Percentiles rank a stretch among this genome's conserved stretches.
phyloP scores from a whole-genome alignment of 2,329 filamentous ascomycete genomes.

The Anthostomella pinea region DNA sequence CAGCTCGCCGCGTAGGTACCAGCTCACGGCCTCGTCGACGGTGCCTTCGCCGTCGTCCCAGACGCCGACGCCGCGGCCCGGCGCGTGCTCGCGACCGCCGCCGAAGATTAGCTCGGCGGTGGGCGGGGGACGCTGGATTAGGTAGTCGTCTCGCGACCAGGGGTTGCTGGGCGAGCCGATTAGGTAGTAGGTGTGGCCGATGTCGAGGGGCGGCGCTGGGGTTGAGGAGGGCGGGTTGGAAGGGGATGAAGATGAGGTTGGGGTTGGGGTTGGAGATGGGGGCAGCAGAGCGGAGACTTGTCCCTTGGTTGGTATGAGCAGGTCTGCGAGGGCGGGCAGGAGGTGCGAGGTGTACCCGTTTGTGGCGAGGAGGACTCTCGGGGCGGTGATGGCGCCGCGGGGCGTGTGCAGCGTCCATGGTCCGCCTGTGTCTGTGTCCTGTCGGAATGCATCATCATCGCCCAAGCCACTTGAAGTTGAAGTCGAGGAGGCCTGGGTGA shows the following conservation, averaged over 20 bases:
- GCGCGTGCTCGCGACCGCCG: conserved; percentile 60
- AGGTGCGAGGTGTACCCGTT: conserved; percentile 82
- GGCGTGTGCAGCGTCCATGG: conserved; percentile 64
- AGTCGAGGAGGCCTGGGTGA: conserved; percentile 36
- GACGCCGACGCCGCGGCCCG: conserved; percentile 52
- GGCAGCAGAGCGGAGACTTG: conserved; percentile 67
- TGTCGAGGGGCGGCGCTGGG: conserved; percentile 28
- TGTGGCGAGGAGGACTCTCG: conserved; percentile 70
- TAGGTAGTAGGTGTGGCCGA: conserved; percentile 64
- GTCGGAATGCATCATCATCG: too few species aligned
- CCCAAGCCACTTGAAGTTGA: too few species aligned
- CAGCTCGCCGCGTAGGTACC: conserved; percentile 51
- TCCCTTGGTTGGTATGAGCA: conserved; percentile 70
- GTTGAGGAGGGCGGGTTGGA: conserved; percentile 4
- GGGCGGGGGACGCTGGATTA: conserved; percentile 64
- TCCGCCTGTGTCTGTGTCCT: conserved; percentile 16
- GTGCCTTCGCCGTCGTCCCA: conserved; percentile 59
- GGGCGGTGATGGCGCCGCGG: conserved; percentile 63
- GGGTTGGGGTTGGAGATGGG: conserved; percentile 32
- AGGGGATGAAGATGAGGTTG: background rate
- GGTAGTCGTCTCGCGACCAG: conserved; percentile 62
- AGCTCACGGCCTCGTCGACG: conserved; percentile 54
- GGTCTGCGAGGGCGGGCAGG: conserved; percentile 58
- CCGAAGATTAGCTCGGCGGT: conserved; percentile 66
- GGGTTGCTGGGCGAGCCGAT: conserved; percentile 37